Percentiles rank a stretch among this genome's conserved stretches.
Evolutionary conservation across 192 early-diverging fungal genomes (phyloP).

Genomic region (Haplosporangium gracile): DNA sequence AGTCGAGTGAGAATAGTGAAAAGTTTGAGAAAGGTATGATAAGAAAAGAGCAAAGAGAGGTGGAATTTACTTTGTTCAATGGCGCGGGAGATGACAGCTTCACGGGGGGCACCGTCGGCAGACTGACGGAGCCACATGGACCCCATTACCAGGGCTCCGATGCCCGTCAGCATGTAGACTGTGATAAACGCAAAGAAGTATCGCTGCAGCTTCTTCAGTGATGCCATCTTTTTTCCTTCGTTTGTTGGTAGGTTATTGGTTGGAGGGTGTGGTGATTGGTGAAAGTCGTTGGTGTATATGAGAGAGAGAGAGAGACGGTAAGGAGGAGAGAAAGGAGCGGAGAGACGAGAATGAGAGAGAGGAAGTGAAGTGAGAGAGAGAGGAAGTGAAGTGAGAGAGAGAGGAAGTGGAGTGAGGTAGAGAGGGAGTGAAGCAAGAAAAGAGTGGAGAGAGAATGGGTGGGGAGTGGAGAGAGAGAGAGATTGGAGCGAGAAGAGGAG

Average conservation of each 20-base stretch:
- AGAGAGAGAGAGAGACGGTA: background rate
- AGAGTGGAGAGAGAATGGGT: background rate
- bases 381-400: background rate
- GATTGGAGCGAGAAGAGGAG: background rate
- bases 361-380: background rate
- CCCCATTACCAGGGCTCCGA: constrained; percentile 36
- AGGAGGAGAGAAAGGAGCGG: background rate
- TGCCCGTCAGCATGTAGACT: constrained; percentile 39
- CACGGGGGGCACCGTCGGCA: constrained; percentile 44
- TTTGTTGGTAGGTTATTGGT: too few species aligned
- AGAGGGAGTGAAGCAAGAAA: background rate
- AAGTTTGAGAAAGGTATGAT: background rate
- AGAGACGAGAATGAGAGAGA: background rate
- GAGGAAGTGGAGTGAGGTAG: background rate
- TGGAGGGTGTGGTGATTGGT: background rate
- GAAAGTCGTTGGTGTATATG: background rate
- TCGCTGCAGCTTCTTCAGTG: constrained; percentile 31
- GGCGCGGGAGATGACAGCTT: constrained; percentile 47
- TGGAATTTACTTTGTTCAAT: constrained; percentile 38
- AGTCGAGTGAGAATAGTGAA: too few species aligned
- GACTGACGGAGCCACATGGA: constrained; percentile 40
- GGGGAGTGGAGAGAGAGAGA: background rate
- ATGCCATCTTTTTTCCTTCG: constrained; percentile 7
- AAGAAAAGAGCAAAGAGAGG: background rate
- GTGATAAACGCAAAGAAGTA: constrained; percentile 41